phyloP scores from a whole-genome alignment of 2,329 filamentous ascomycete genomes.

The Daldinia sp. region DNA sequence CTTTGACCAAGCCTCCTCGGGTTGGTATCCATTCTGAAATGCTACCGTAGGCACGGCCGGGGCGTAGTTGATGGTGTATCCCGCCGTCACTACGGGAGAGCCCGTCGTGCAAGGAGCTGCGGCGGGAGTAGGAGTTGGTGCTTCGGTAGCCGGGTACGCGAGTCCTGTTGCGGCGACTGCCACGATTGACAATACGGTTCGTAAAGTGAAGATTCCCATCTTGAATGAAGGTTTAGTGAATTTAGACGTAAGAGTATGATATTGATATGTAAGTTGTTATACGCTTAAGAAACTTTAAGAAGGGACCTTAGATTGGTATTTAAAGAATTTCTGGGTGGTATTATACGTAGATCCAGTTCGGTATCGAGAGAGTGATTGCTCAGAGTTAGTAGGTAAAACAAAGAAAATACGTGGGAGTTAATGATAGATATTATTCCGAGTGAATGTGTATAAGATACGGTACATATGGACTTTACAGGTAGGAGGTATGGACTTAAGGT shows the following conservation, averaged over 20 bases:
- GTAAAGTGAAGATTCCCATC: conserved; percentile 26
- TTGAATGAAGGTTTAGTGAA: neutral
- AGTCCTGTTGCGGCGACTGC: conserved; percentile 30
- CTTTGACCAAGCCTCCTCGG: conserved; percentile 46
- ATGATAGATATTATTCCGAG: conserved; percentile 32
- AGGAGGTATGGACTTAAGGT: no score
- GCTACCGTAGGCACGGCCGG: conserved; percentile 41
- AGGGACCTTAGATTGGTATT: neutral
- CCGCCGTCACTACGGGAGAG: conserved; percentile 45
- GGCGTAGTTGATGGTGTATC: conserved; percentile 51
- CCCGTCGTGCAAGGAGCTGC: conserved; percentile 47
- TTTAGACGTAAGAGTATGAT: neutral
- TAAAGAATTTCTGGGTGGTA: neutral
- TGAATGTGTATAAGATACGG: conserved; percentile 13
- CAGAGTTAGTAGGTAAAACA: conserved; percentile 10
- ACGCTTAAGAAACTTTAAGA: neutral
- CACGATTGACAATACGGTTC: conserved; percentile 15
- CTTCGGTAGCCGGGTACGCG: conserved; percentile 29
- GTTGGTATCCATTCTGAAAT: conserved; percentile 45
- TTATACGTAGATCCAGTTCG: conserved; percentile 3
- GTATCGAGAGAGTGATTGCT: conserved; percentile 1
- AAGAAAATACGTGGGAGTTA: neutral
- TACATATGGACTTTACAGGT: no score
- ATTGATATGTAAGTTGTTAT: neutral
- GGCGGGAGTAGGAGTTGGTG: conserved; percentile 15